Conservation (phyloP, 2,329 filamentous ascomycete species). For the Lachnellula suecica region DNA sequence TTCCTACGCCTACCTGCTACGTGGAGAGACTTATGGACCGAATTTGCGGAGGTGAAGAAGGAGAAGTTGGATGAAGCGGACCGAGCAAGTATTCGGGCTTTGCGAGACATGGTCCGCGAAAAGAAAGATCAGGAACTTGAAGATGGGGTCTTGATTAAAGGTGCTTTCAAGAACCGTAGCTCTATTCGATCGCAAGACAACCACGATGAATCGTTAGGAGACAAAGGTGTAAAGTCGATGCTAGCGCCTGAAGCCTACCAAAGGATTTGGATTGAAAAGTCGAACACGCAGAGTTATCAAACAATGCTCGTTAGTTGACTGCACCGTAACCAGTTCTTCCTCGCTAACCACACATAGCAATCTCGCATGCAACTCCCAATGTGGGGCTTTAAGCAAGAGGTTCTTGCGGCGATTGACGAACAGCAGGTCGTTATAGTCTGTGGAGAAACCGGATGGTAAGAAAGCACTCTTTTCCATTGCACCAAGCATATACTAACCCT, state of each 20-base stretch:
- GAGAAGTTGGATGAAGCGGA: constrained; percentile 69
- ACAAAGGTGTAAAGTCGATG: constrained; percentile 32
- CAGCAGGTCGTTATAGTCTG: constrained; percentile 91
- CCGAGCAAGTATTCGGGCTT: constrained; percentile 62
- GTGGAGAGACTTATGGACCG: constrained; percentile 85
- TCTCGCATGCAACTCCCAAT: constrained; percentile 83
- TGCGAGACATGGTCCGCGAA: constrained; percentile 70
- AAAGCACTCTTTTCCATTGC: not conserved
- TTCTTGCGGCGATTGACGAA: constrained; percentile 72
- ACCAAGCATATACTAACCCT: not conserved
- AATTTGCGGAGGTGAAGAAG: constrained; percentile 72
- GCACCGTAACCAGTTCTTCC: not conserved
- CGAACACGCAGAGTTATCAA: constrained; percentile 62
- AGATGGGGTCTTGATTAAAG: constrained; percentile 73
- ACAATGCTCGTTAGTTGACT: constrained; percentile 65
- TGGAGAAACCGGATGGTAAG: constrained; percentile 86
- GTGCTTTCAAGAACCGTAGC: constrained; percentile 68
- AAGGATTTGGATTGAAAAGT: constrained; percentile 60
- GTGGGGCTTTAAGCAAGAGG: constrained; percentile 78
- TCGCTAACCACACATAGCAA: constrained; percentile 37
- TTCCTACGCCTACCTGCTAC: constrained; percentile 72
- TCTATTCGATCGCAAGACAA: constrained; percentile 47
- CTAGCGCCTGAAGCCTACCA: constrained; percentile 43
- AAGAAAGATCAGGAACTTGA: constrained; percentile 68
- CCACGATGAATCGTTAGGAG: constrained; percentile 42